Evolutionary conservation across 139 green algal genomes (phyloP), one percentile per base, ranked within the genome.

Genomic region (Zygnema circumcarinatum): DNA sequence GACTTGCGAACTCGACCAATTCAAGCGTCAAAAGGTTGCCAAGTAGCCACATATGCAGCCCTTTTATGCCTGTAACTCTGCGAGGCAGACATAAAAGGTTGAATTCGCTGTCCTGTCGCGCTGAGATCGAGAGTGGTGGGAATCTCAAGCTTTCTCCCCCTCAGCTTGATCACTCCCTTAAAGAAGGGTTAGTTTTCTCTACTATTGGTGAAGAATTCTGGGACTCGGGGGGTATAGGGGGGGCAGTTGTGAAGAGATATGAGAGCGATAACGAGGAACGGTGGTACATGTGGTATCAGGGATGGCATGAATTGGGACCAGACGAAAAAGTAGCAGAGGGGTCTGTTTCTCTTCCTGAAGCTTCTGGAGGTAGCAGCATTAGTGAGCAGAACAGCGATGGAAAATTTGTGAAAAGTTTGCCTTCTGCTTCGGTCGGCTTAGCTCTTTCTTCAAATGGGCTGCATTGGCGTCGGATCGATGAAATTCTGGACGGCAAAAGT

Each of bases 231-330:
- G 74, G 74, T 22, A 74, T 89, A 40, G 74, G 84, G 25, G 47
- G 29, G 11, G 33, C 74, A 41, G 74, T 89, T 2, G 84, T 89
- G 1, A 40, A 78, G 2, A 39, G 84, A n/a, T 89, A 73, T 33
- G 29, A 25, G 33, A 85, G 39, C 32, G 84, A 84, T 33, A 67
- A 85, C 11, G 84, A 78, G 35, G 84, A 85, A 40, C 73, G 75
- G 1, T 89, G 84, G 84, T 79, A 42, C 74, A 89, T 89, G 74
- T 89, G 74, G 74, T 89, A 89, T 68, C 29, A 56, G 32, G 84
- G 84, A 25, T 81, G 73, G 73, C 21, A 68, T 38, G 32, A 68
- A 36, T 3, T 36, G 69, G 36, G 47, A 62, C 7, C 16, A 25
- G 7, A 7, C 47, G 16, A 16, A 7, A 62, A 62, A 62, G 16